Percentiles rank a stretch among this genome's conserved stretches.
These are phyloP conservation scores for Colletotrichum sp. DNA, from an alignment of 2,329 filamentous ascomycete genomes.

Conservation along the genomic window DNA sequence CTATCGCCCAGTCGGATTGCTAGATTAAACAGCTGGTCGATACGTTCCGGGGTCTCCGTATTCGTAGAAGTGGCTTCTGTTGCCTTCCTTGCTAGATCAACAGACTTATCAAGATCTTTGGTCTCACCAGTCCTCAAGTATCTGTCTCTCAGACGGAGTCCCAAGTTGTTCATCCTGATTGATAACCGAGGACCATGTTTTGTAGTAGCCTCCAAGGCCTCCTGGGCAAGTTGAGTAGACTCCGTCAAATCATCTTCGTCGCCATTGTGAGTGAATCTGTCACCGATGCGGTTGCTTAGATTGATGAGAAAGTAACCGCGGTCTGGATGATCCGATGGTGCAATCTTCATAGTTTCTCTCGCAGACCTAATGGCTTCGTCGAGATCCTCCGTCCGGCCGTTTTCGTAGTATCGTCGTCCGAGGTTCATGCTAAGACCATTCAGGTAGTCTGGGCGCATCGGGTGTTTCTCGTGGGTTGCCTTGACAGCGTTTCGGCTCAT, in stretches of 20 bases:
- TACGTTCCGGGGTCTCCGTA: neutral
- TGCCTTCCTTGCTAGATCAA: neutral
- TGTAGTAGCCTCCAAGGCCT: neutral
- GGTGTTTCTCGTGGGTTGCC: neutral
- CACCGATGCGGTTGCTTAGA: neutral
- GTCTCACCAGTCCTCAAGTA: accelerated
- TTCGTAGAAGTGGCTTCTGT: neutral
- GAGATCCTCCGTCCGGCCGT: accelerated
- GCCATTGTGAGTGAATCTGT: neutral
- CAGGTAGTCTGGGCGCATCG: neutral
- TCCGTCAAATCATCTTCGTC: neutral
- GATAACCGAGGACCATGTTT: neutral
- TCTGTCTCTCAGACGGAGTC: neutral
- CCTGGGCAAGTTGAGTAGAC: neutral
- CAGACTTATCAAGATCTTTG: accelerated
- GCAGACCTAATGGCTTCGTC: neutral
- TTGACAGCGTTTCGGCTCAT: neutral
- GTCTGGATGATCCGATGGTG: neutral
- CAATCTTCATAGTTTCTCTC: neutral
- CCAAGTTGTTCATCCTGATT: neutral
- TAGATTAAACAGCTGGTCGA: neutral
- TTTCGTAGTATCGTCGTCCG: neutral
- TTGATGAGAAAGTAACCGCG: neutral
- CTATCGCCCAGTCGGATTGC: neutral
- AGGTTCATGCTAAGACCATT: neutral